phyloP scores from a whole-genome alignment of 2,329 filamentous ascomycete genomes.

The Apiospora kogelbergensis region DNA sequence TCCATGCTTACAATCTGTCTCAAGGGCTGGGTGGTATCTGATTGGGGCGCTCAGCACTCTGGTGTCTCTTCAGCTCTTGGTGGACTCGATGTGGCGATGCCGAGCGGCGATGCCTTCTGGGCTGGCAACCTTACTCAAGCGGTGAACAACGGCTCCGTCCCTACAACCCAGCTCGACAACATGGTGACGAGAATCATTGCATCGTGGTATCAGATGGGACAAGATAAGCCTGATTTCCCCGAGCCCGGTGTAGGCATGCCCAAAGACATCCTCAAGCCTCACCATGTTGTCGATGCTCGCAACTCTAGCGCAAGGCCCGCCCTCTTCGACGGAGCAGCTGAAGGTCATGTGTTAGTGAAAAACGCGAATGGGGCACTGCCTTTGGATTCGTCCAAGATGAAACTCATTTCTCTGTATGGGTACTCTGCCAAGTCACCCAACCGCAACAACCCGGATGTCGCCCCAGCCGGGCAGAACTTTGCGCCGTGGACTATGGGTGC shows the following conservation, averaged over 20 bases:
- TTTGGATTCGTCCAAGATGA: constrained; percentile 45
- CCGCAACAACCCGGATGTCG: constrained; percentile 36
- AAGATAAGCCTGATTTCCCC: constrained; percentile 29
- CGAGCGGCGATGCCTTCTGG: constrained; percentile 38
- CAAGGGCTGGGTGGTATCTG: constrained; percentile 38
- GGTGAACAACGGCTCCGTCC: constrained; percentile 48
- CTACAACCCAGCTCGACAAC: constrained; percentile 43
- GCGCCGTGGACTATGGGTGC: constrained; percentile 15
- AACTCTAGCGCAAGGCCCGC: constrained; percentile 28
- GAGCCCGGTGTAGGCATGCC: constrained; percentile 36
- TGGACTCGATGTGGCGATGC: constrained; percentile 54
- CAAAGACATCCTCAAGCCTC: constrained; percentile 30
- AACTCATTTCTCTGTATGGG: constrained; percentile 43
- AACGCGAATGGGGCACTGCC: constrained; percentile 45
- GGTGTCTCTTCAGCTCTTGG: constrained; percentile 43
- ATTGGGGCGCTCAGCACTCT: constrained; percentile 42
- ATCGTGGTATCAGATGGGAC: constrained; percentile 41
- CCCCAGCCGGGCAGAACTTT: constrained; percentile 43
- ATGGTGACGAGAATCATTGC: constrained; percentile 47
- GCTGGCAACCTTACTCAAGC: constrained; percentile 45
- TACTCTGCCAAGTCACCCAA: constrained; percentile 37
- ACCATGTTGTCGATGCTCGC: constrained; percentile 40
- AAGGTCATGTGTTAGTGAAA: constrained; percentile 41
- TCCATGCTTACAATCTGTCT: not conserved
- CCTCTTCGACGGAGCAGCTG: constrained; percentile 36